Conservation (phyloP, 2,329 filamentous ascomycete species). For the Harringtonia lauricola region DNA sequence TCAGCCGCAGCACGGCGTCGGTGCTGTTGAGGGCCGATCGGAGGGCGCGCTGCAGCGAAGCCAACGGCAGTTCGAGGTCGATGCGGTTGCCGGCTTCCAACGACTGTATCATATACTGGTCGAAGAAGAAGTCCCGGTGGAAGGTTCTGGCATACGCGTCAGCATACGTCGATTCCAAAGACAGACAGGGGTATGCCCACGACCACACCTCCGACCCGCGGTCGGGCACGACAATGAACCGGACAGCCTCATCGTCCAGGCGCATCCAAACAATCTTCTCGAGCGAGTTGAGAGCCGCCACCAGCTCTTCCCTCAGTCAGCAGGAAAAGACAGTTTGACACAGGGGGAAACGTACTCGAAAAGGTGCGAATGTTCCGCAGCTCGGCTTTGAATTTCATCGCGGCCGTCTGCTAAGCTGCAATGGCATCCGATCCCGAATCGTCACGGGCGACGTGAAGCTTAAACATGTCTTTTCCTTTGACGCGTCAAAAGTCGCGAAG, state of each 20-base stretch:
- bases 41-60: conserved; percentile 78
- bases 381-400: conserved; percentile 33
- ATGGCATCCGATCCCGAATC: too few relatives aligned
- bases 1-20: conserved; percentile 76
- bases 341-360: conserved; percentile 35
- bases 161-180: not conserved
- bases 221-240: conserved; percentile 93
- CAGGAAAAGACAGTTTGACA: not conserved
- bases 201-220: conserved; percentile 95
- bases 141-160: conserved; percentile 4
- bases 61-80: conserved; percentile 90
- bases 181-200: conserved; percentile 34
- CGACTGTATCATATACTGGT: conserved; percentile 75
- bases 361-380: conserved; percentile 57
- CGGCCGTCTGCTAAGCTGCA: not conserved
- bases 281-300: conserved; percentile 50
- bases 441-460: too few relatives aligned
- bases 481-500: too few relatives aligned
- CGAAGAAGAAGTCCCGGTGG: conserved; percentile 66
- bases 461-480: too few relatives aligned
- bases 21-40: conserved; percentile 75
- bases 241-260: conserved; percentile 74
- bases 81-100: conserved; percentile 77
- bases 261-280: conserved; percentile 87
- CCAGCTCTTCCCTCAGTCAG: conserved; percentile 40